Evolutionary conservation across 768 basidiomycete genomes (phyloP), one percentile per base, ranked within the genome.

Genomic region (Stropharia rugosoannulata): DNA sequence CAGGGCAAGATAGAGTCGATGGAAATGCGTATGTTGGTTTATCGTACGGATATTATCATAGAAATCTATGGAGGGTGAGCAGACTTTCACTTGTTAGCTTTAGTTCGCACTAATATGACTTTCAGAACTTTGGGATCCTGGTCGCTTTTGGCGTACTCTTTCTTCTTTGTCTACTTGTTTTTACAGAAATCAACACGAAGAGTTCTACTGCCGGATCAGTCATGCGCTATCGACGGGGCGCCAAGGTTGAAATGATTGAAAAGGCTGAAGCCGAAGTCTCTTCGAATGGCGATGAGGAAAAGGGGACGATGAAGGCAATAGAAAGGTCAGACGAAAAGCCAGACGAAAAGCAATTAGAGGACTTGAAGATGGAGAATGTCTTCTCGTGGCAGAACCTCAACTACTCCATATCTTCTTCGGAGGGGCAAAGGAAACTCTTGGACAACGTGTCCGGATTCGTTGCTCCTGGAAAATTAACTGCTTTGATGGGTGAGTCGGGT

Each of bases 371-470:
- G 77, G 75, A 68, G 16, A 79, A 87, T 60, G 78, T 86, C 5
- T 95, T 97, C 70, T 90, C 93, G 1, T 97, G 91, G 90, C 78
- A 85, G 50, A 74, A 84, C 57, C 59, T 93, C 46, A 73, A 76
- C 54, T 95, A 94, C 66, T 79, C 78, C 32, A 84, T 94, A 0
- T 75, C 80, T 1, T 75, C 85, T 13, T 58, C 71, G 2, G 77
- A 76, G 3, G 81, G 79, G 5, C 62, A 69, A 18, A 72, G 80
- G 37, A 70, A 68, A 29, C 75, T 93, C 1, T 73, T 93, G 52
- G 80, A 92, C 59, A 80, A 90, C 44, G 79, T 95, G 11, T 88
- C 84, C 27, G 92, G 92, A 0, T 94, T 80, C 67, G 90, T 92
- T 16, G 83, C 82, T 9, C 93, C 92, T 0, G 93, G 93, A 4